phyloP scores from a whole-genome alignment of 2,329 filamentous ascomycete species.

The Metarhizium robertsii region DNA sequence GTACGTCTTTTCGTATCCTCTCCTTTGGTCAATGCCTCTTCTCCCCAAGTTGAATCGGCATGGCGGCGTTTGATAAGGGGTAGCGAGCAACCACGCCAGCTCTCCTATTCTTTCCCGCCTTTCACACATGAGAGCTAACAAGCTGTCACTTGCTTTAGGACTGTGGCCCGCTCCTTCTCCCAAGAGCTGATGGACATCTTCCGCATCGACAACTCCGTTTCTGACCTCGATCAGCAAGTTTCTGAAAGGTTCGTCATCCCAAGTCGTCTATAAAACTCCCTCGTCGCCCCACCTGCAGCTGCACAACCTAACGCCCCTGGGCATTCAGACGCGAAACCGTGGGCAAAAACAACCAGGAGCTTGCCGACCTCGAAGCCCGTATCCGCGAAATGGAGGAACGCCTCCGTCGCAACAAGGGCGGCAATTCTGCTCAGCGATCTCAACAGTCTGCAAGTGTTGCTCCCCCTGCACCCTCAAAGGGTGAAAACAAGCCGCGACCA shows the following conservation, averaged over 20 bases:
- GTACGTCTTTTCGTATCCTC: slow-evolving; percentile 41
- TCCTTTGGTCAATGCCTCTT: not conserved
- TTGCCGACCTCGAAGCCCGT: slow-evolving; percentile 75
- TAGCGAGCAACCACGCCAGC: not conserved
- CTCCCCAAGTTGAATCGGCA: not conserved
- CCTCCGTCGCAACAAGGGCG: slow-evolving; percentile 36
- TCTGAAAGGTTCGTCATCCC: slow-evolving; percentile 62
- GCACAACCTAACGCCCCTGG: not conserved
- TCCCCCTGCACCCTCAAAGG: slow-evolving; percentile 12
- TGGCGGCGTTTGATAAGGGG: not conserved
- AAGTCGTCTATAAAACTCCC: slow-evolving; percentile 2
- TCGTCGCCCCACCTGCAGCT: not conserved
- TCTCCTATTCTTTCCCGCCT: not conserved
- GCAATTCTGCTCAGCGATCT: slow-evolving; percentile 9
- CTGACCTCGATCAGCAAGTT: slow-evolving; percentile 64
- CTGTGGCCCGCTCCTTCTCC: slow-evolving; percentile 80
- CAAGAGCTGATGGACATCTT: slow-evolving; percentile 82
- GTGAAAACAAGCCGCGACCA: slow-evolving; percentile 37
- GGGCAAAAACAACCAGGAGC: slow-evolving; percentile 63
- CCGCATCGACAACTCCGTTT: slow-evolving; percentile 70
- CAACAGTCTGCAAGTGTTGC: slow-evolving; percentile 6
- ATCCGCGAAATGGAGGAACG: slow-evolving; percentile 79
- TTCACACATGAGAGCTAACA: slow-evolving; percentile 8
- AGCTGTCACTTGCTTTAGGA: slow-evolving; percentile 39
- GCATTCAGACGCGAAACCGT: slow-evolving; percentile 39